These are phyloP conservation scores for Fusarium sp. DNA, from an alignment of 2,329 filamentous ascomycete genomes.

Conservation along the genomic window DNA sequence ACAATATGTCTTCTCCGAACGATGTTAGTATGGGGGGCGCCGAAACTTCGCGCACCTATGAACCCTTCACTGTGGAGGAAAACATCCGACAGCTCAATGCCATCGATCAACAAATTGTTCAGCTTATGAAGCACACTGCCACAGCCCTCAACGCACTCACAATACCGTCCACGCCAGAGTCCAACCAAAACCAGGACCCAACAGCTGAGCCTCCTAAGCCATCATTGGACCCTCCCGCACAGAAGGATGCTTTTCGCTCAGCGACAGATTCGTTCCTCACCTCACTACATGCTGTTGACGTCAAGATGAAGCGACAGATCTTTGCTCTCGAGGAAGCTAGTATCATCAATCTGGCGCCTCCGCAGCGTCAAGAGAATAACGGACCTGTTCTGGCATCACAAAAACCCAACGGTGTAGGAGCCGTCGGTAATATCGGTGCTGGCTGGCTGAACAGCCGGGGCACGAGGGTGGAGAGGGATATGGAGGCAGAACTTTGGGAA, in stretches of 20 bases:
- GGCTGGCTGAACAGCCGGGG: conserved; percentile 91
- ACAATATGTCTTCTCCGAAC: conserved; percentile 47
- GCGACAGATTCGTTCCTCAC: conserved; percentile 75
- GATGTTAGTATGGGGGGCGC: conserved; percentile 49
- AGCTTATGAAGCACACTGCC: conserved; percentile 58
- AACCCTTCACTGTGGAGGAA: conserved; percentile 77
- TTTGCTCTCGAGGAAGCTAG: conserved; percentile 84
- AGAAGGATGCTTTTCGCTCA: conserved; percentile 67
- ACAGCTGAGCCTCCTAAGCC: conserved; percentile 35
- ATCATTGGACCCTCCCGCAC: conserved; percentile 58
- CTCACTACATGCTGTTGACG: conserved; percentile 78
- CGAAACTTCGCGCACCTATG: conserved; percentile 47
- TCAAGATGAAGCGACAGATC: conserved; percentile 73
- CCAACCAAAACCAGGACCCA: conserved; percentile 15
- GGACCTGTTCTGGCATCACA: conserved; percentile 57
- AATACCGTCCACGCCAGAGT: conserved; percentile 37
- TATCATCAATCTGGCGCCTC: conserved; percentile 68
- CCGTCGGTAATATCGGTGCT: conserved; percentile 76
- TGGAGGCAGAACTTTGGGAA: conserved; percentile 83
- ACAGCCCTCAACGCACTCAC: conserved; percentile 59
- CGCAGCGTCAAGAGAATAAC: conserved; percentile 48
- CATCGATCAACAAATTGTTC: conserved; percentile 72
- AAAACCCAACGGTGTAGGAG: conserved; percentile 65
- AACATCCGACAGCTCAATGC: conserved; percentile 83
- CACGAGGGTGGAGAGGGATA: conserved; percentile 82